Conservation (phyloP, 192 early-diverging fungal genomes). For the Pilaira anomala region DNA sequence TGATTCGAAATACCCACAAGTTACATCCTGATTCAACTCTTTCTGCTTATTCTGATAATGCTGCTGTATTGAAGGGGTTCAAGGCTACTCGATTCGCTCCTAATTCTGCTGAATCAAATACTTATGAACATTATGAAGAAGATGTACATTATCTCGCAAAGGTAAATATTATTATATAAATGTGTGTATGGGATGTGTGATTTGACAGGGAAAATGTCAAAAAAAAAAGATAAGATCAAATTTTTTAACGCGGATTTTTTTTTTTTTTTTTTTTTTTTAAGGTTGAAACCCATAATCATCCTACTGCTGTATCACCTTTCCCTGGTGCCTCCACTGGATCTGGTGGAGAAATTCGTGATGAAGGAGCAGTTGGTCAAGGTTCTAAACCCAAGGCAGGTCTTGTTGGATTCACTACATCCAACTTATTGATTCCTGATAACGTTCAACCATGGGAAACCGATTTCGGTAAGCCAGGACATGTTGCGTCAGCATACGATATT, state of each 20-base stretch:
- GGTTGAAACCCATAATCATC: constrained; percentile 99
- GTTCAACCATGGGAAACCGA: constrained; percentile 92
- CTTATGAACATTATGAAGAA: constrained; percentile 66
- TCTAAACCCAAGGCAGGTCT: constrained; percentile 96
- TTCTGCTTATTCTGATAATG: constrained; percentile 98
- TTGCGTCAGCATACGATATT: constrained; percentile 91
- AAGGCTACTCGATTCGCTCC: constrained; percentile 58
- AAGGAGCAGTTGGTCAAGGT: constrained; percentile 95
- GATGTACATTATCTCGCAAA: constrained; percentile 89
- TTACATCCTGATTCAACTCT: constrained; percentile 77
- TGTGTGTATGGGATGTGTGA: neutral
- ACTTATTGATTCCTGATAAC: constrained; percentile 88
- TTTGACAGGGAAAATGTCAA: neutral
- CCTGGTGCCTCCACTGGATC: constrained; percentile 98
- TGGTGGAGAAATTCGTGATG: constrained; percentile 99
- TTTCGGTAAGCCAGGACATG: constrained; percentile 82
- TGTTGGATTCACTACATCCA: constrained; percentile 92
- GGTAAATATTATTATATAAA: constrained; percentile 28
- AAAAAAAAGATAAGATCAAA: constrained; percentile 2
- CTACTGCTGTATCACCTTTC: constrained; percentile 97
- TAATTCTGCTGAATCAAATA: constrained; percentile 39
- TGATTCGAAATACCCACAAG: constrained; percentile 95
- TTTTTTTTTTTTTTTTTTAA: constrained; percentile 16
- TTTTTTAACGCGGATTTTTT: constrained; percentile 5
- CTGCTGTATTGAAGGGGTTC: constrained; percentile 88